A percentile compares a stretch with the other conserved stretches of the same genome.
These are phyloP conservation scores for Cydonia oblonga DNA, from an alignment of 331 rosid species.

Conservation along the genomic window DNA sequence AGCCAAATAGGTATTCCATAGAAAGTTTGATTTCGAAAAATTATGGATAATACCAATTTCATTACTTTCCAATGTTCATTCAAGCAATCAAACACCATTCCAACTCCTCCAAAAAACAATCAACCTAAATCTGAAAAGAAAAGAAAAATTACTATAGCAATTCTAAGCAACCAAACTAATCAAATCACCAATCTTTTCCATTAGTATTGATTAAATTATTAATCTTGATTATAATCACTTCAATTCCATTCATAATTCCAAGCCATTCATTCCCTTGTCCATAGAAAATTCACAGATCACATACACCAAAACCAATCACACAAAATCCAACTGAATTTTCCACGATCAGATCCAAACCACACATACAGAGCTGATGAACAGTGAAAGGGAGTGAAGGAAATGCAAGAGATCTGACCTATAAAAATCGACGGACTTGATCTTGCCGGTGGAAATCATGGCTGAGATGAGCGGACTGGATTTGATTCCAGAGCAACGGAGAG, in stretches of 20 bases:
- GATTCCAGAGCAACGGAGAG: not conserved
- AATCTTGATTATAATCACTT: not conserved
- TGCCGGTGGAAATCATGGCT: slow-evolving; percentile 55
- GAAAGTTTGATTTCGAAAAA: not conserved
- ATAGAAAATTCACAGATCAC: not conserved
- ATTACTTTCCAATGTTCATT: not conserved
- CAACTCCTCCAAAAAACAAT: not conserved
- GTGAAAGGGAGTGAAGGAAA: not conserved
- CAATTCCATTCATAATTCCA: not conserved
- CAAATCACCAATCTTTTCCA: not conserved
- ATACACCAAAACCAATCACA: not conserved
- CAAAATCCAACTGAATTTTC: not conserved
- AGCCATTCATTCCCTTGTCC: not conserved
- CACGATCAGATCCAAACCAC: not conserved
- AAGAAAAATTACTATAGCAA: too few species aligned
- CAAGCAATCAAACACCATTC: not conserved
- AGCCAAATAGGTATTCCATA: too few species aligned
- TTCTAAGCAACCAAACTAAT: not conserved
- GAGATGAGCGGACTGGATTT: not conserved
- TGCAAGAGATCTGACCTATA: slow-evolving; percentile 54
- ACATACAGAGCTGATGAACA: not conserved
- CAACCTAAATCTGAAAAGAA: too few species aligned
- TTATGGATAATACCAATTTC: not conserved
- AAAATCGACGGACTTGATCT: slow-evolving; percentile 79
- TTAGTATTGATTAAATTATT: not conserved